A percentile compares a stretch with the other conserved stretches of the same genome.
phyloP scores from a whole-genome alignment of 2,329 filamentous ascomycete genomes.

The Colletotrichum destructivum region DNA sequence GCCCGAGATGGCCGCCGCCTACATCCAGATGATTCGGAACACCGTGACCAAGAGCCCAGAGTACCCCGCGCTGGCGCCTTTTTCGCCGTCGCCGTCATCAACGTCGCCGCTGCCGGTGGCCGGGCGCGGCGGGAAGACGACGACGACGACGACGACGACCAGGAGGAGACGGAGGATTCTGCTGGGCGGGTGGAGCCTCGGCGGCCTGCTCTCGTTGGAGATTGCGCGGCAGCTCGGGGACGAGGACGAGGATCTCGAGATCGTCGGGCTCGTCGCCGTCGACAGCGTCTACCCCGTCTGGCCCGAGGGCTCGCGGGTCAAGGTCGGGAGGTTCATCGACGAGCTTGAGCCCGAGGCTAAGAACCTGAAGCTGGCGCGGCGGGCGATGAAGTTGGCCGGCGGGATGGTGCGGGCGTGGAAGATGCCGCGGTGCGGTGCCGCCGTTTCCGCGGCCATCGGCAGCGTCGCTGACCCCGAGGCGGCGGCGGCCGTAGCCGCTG shows the following conservation, averaged over 20 bases:
- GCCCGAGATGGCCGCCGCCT: slow-evolving; percentile 68
- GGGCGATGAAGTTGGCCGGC: slow-evolving; percentile 60
- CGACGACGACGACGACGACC: too few species aligned
- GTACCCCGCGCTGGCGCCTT: slow-evolving; percentile 29
- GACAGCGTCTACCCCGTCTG: slow-evolving; percentile 62
- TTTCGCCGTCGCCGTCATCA: slow-evolving; percentile 30
- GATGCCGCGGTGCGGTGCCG: slow-evolving; percentile 53
- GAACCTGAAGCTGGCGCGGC: slow-evolving; percentile 53
- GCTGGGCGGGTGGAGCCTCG: slow-evolving; percentile 71
- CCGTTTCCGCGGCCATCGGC: not conserved
- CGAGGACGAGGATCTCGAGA: slow-evolving; percentile 50
- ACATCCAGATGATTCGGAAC: slow-evolving; percentile 61
- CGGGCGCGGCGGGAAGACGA: slow-evolving; percentile 27
- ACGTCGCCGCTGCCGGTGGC: slow-evolving; percentile 42
- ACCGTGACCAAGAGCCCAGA: slow-evolving; percentile 47
- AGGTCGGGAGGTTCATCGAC: slow-evolving; percentile 34
- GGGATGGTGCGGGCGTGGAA: slow-evolving; percentile 59
- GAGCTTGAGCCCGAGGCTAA: slow-evolving; percentile 51
- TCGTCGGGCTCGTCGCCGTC: slow-evolving; percentile 67
- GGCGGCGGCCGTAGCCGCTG: not conserved
- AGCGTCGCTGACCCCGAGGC: too few species aligned
- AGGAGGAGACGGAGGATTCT: slow-evolving; percentile 55
- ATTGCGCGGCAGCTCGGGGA: slow-evolving; percentile 59
- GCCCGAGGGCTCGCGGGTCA: slow-evolving; percentile 37
- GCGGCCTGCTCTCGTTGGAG: slow-evolving; percentile 67